Evolutionary conservation across 768 basidiomycete genomes (phyloP).

Genomic region (Mrakia frigida): DNA sequence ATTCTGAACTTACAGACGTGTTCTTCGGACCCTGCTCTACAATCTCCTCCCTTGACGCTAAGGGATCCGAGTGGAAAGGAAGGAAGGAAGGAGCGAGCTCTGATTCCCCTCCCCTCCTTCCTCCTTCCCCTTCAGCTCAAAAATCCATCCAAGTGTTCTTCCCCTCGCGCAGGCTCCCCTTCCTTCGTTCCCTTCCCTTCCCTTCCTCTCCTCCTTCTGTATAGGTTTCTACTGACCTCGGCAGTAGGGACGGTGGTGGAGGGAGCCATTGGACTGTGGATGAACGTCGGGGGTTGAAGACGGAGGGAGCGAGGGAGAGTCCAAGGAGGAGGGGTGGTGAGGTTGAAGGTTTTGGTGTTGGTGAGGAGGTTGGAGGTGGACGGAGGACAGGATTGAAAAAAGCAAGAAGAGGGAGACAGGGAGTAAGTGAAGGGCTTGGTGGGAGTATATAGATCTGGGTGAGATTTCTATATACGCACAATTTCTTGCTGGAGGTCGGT

Average conservation of each 20-base stretch:
- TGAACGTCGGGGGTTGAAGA: background rate
- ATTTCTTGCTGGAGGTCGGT: background rate
- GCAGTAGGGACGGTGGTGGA: slow-evolving; percentile 33
- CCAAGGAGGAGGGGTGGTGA: background rate
- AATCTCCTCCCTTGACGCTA: background rate
- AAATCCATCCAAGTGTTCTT: background rate
- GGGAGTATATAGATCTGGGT: background rate
- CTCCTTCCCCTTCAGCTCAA: background rate
- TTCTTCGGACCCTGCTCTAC: background rate
- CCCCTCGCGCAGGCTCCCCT: background rate
- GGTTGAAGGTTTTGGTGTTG: background rate
- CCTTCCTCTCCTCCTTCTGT: background rate
- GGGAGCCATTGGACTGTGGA: slow-evolving; percentile 25
- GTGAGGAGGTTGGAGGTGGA: background rate
- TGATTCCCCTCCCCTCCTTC: background rate
- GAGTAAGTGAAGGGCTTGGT: background rate
- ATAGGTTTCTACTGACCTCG: slow-evolving; percentile 27
- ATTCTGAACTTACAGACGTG: background rate
- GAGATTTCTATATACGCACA: background rate
- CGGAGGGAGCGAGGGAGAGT: too few relatives aligned
- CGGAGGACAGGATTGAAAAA: background rate
- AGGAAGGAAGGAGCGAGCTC: slow-evolving; percentile 7
- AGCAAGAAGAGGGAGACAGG: background rate
- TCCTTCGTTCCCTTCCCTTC: background rate
- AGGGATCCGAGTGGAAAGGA: background rate